Percentiles rank a stretch among this genome's conserved stretches.
phyloP scores from a whole-genome alignment of 345 rosid species.

The Streptanthus diversifolius region DNA sequence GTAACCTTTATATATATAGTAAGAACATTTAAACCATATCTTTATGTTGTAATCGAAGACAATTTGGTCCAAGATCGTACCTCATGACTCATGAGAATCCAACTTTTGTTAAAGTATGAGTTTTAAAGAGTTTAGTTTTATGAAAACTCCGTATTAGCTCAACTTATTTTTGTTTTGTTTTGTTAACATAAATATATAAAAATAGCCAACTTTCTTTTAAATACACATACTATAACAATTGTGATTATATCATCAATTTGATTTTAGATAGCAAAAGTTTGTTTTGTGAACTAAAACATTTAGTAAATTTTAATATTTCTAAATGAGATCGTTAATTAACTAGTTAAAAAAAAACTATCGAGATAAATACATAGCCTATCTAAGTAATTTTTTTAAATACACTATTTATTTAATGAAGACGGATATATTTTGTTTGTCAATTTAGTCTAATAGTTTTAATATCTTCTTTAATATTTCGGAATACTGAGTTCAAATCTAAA shows the following conservation, averaged over 20 bases:
- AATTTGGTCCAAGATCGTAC: conserved; percentile 28
- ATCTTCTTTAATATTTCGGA: too few relatives aligned
- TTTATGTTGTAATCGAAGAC: conserved; percentile 12
- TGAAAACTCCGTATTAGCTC: conserved; percentile 22
- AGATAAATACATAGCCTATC: neutral
- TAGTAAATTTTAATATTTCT: neutral
- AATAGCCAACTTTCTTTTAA: neutral
- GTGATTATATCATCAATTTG: neutral
- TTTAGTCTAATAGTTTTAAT: too few relatives aligned
- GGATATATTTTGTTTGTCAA: too few relatives aligned
- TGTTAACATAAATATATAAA: neutral
- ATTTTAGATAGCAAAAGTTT: neutral
- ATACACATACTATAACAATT: neutral
- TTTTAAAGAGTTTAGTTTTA: conserved; percentile 18
- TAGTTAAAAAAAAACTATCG: neutral
- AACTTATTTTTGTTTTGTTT: conserved; percentile 15
- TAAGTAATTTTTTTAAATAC: neutral
- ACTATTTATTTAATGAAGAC: neutral
- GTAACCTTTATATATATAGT: neutral
- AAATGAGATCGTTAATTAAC: neutral
- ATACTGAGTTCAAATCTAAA: too few relatives aligned
- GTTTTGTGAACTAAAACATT: too few relatives aligned
- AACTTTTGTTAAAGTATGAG: conserved; percentile 29
- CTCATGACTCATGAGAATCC: conserved; percentile 31
- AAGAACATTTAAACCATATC: conserved; percentile 8